Conservation (phyloP, 805 yeast genomes). For the Helenozyma rhizophorensis region DNA sequence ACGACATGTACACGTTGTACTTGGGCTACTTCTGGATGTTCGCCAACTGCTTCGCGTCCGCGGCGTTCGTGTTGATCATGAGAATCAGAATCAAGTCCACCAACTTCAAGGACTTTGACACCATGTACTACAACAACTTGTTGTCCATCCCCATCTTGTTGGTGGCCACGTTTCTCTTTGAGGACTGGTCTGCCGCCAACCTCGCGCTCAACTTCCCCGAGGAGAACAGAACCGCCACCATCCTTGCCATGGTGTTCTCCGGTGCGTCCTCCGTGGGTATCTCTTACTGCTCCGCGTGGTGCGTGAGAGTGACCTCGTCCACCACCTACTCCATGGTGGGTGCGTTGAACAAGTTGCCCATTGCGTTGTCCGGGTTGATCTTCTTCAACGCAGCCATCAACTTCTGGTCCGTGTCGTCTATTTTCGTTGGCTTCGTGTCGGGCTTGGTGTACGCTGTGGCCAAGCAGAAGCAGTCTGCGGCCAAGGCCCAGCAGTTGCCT, state of each 20-base stretch:
- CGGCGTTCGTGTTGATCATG: slow-evolving; percentile 89
- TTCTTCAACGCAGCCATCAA: slow-evolving; percentile 95
- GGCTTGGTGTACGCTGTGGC: slow-evolving; percentile 96
- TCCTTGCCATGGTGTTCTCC: slow-evolving; percentile 82
- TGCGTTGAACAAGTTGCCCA: slow-evolving; percentile 96
- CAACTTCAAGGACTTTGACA: slow-evolving; percentile 93
- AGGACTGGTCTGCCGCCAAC: slow-evolving; percentile 90
- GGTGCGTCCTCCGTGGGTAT: slow-evolving; percentile 96
- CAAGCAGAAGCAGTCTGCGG: slow-evolving; percentile 79
- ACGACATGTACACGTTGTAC: slow-evolving; percentile 43
- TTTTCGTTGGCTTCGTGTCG: slow-evolving; percentile 88
- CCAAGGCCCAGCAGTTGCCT: slow-evolving; percentile 29
- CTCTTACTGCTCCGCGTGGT: slow-evolving; percentile 99
- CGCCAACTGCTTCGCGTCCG: slow-evolving; percentile 88
- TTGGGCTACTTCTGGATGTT: slow-evolving; percentile 97
- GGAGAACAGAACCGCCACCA: slow-evolving; percentile 60
- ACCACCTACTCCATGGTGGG: slow-evolving; percentile 99
- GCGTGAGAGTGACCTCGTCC: slow-evolving; percentile 97
- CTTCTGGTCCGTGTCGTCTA: slow-evolving; percentile 86
- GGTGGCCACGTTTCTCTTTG: slow-evolving; percentile 68
- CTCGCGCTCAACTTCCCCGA: slow-evolving; percentile 74
- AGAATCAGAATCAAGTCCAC: slow-evolving; percentile 97
- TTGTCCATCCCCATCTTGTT: slow-evolving; percentile 87
- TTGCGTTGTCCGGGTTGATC: slow-evolving; percentile 89
- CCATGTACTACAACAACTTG: slow-evolving; percentile 95